Conservation (phyloP, 208 protist species). For the Acanthamoeba lenticulata region DNA sequence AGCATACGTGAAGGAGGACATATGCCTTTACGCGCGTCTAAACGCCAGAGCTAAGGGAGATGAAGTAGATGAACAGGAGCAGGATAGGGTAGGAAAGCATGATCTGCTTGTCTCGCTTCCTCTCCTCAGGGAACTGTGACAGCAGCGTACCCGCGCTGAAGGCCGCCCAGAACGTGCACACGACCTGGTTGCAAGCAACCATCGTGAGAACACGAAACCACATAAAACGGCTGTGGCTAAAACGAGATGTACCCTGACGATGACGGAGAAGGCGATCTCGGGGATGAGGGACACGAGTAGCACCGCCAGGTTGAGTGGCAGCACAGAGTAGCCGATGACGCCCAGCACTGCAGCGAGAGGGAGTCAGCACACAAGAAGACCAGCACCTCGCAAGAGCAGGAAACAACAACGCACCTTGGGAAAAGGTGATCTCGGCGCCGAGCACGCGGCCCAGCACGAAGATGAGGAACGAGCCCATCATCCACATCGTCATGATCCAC, state of each 20-base stretch:
- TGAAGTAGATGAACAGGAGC: slow-evolving; percentile 69
- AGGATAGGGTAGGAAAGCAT: slow-evolving; percentile 69
- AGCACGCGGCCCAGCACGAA: slow-evolving; percentile 62
- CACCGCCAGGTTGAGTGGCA: slow-evolving; percentile 61
- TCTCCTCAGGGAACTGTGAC: neutral
- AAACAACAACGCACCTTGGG: neutral
- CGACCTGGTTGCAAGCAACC: neutral
- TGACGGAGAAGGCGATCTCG: slow-evolving; percentile 23
- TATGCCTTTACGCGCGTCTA: neutral
- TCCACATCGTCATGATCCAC: slow-evolving; percentile 71
- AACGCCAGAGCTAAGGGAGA: slow-evolving; percentile 63
- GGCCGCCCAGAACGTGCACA: slow-evolving; percentile 52
- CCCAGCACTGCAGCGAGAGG: neutral
- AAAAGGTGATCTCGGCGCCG: slow-evolving; percentile 48
- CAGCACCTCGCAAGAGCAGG: neutral
- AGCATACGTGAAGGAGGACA: neutral
- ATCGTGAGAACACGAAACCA: neutral
- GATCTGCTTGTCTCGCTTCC: neutral
- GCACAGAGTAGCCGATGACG: slow-evolving; percentile 66
- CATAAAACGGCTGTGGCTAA: neutral
- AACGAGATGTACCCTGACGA: neutral
- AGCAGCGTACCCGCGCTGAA: slow-evolving; percentile 68
- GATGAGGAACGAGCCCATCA: slow-evolving; percentile 63
- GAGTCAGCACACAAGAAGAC: neutral
- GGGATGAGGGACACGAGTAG: neutral